Conservation (phyloP, 2,329 filamentous ascomycete genomes). For the Pezicula radicicola region DNA sequence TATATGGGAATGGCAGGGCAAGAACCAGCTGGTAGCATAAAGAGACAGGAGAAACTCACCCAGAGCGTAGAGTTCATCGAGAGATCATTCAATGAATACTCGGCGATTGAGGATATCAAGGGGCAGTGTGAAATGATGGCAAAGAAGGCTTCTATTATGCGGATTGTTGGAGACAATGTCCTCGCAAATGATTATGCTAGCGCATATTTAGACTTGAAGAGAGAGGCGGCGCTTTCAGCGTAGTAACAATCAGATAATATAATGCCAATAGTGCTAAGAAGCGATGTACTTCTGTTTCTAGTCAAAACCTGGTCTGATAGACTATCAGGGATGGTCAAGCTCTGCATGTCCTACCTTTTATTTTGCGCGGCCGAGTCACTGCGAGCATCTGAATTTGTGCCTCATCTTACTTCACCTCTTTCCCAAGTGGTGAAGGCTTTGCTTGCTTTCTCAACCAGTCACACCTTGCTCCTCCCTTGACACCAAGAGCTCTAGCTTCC, state of each 20-base stretch:
- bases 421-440: not conserved
- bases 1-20: conserved; percentile 61
- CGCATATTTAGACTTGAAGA: conserved; percentile 49
- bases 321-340: too few relatives aligned
- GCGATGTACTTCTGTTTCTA: too few relatives aligned
- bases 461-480: too few relatives aligned
- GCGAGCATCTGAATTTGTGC: too few relatives aligned
- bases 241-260: conserved; percentile 6
- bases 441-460: not conserved
- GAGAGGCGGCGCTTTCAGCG: conserved; percentile 24
- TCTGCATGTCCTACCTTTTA: too few relatives aligned
- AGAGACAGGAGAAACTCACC: conserved; percentile 46
- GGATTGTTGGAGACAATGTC: conserved; percentile 50
- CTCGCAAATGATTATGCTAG: conserved; percentile 54
- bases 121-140: conserved; percentile 62
- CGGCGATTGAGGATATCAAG: conserved; percentile 52
- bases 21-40: conserved; percentile 28
- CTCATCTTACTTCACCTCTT: too few relatives aligned
- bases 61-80: conserved; percentile 28
- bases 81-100: conserved; percentile 43
- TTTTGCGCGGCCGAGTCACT: too few relatives aligned
- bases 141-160: conserved; percentile 65
- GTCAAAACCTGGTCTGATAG: too few relatives aligned
- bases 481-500: too few relatives aligned
- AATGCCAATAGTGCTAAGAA: conserved; percentile 15